Percentiles rank a stretch among this genome's conserved stretches.
Evolutionary conservation across 306 rosid genomes (phyloP).

Genomic region (Malus domestica): ASM211411v1 NC_041803.1:23261001-23261500

Average conservation of each 20-base stretch:
- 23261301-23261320: neutral
- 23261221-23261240: neutral
- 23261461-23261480: neutral
- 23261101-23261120: conserved; percentile 78
- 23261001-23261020: conserved; percentile 71
- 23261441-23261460: neutral
- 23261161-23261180: conserved; percentile 11
- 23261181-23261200: conserved; percentile 30
- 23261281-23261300: neutral
- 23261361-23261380: neutral
- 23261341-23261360: neutral
- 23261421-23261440: neutral
- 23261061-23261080: conserved; percentile 60
- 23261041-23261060: conserved; percentile 51
- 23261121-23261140: conserved; percentile 60
- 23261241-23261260: neutral
- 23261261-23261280: neutral
- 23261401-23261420: too few species aligned
- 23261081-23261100: conserved; percentile 56
- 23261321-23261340: neutral
- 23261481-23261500: too few species aligned
- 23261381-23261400: neutral
- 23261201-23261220: neutral
- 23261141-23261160: conserved; percentile 10
- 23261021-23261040: conserved; percentile 37